Evolutionary conservation across 2,329 filamentous ascomycete genomes (phyloP).

Genomic region (Cercospora canescens): DNA sequence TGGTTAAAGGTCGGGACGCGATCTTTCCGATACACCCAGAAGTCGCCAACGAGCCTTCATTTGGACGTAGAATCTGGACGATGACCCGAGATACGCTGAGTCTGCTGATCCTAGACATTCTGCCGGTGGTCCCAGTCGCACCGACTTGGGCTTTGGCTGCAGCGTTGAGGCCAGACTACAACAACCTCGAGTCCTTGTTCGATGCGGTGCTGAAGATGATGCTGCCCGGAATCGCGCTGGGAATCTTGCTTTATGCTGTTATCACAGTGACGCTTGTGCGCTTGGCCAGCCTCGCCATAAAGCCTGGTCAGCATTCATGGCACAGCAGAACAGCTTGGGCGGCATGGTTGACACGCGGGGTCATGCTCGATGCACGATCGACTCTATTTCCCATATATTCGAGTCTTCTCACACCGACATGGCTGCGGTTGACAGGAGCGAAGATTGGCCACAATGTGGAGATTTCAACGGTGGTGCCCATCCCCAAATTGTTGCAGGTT

Average conservation of each 20-base stretch:
- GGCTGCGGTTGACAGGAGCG: constrained; percentile 7
- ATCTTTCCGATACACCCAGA: background rate
- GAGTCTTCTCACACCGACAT: constrained; percentile 4
- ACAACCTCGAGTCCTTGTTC: background rate
- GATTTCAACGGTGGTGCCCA: constrained; percentile 8
- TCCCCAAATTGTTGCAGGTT: background rate
- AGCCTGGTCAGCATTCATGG: constrained; percentile 9
- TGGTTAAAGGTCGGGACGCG: background rate
- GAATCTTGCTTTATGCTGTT: background rate
- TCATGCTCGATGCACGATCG: constrained; percentile 12
- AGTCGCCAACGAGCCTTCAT: background rate
- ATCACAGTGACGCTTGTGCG: constrained; percentile 5
- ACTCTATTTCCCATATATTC: constrained; percentile 10
- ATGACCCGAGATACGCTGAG: constrained; percentile 3
- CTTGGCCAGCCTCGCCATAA: constrained; percentile 8
- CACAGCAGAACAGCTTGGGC: constrained; percentile 13
- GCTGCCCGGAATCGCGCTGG: constrained; percentile 7
- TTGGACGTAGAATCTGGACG: background rate
- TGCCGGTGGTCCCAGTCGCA: background rate
- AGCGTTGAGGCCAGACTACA: constrained; percentile 1
- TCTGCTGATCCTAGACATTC: constrained; percentile 3
- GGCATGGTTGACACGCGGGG: constrained; percentile 7
- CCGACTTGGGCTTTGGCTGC: constrained; percentile 5
- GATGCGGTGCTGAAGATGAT: constrained; percentile 8
- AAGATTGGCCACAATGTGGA: constrained; percentile 9